Percentiles rank a stretch among this genome's conserved stretches.
Conservation (phyloP, 2,329 filamentous ascomycete species). For the Metarhizium brunneum region DNA sequence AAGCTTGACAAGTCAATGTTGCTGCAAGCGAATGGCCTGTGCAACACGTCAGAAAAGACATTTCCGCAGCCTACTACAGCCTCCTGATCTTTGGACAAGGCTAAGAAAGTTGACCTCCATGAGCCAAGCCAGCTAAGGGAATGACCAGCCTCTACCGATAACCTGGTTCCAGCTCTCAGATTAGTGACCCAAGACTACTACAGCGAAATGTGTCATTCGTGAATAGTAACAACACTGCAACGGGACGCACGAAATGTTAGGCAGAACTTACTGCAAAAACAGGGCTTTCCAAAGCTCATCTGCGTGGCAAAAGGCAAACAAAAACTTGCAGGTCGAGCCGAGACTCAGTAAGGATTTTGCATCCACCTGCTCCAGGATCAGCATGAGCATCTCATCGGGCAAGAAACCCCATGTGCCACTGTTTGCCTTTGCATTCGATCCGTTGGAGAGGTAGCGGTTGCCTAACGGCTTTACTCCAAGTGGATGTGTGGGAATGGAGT, state of each 20-base stretch:
- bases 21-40: conserved; percentile 84
- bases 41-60: conserved; percentile 83
- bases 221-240: background rate
- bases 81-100: conserved; percentile 38
- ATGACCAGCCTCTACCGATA: conserved; percentile 20
- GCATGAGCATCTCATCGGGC: conserved; percentile 72
- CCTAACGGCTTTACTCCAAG: conserved; percentile 79
- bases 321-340: conserved; percentile 70
- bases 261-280: conserved; percentile 66
- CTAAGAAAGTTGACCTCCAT: conserved; percentile 74
- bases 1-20: conserved; percentile 62
- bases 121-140: conserved; percentile 60
- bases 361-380: conserved; percentile 69
- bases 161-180: conserved; percentile 10
- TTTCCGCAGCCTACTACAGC: conserved; percentile 60
- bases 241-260: background rate
- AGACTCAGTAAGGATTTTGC: conserved; percentile 51
- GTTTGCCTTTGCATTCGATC: conserved; percentile 54
- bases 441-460: conserved; percentile 63
- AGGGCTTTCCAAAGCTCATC: conserved; percentile 87
- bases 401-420: conserved; percentile 58
- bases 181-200: background rate
- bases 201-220: background rate
- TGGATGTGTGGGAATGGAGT: conserved; percentile 66
- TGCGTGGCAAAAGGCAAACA: conserved; percentile 74